Percentiles rank a stretch among this genome's conserved stretches.
These are phyloP conservation scores for Solanum tarapatanum DNA, from an alignment of 257 asterid species.

Conservation along the genomic window DNA sequence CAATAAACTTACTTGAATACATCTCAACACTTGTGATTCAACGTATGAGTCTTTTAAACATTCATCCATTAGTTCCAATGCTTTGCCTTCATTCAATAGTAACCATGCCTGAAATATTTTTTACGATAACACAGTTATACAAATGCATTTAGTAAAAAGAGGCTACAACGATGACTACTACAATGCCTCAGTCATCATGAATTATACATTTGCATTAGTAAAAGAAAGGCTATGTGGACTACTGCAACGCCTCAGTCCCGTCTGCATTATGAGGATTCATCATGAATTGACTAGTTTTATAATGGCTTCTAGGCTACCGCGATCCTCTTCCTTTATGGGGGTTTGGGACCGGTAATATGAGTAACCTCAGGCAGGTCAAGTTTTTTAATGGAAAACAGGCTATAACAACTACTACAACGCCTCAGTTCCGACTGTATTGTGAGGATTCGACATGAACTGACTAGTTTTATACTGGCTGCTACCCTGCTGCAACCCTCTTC, in stretches of 20 bases:
- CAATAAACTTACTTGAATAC: conserved; percentile 11
- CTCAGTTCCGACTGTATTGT: background rate
- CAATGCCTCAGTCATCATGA: background rate
- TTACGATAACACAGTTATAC: background rate
- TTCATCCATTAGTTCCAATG: conserved; percentile 7
- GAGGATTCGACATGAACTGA: background rate
- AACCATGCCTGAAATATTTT: conserved; percentile 11
- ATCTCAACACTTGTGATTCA: conserved; percentile 7
- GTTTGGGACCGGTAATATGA: background rate
- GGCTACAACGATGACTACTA: background rate
- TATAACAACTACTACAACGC: background rate
- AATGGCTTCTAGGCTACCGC: background rate
- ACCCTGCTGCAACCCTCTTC: background rate
- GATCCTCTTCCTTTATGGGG: background rate
- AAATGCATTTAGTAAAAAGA: background rate
- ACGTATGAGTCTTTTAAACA: background rate
- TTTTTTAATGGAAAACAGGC: background rate
- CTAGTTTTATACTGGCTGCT: background rate
- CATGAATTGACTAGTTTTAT: background rate
- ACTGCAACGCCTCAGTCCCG: background rate
- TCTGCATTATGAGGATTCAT: background rate
- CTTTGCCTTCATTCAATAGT: conserved; percentile 7
- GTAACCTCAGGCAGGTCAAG: background rate
- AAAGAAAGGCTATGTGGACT: background rate
- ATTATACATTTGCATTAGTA: background rate